Evolutionary conservation across 768 basidiomycete genomes (phyloP), one percentile per base, ranked within the genome.

Genomic region (Termitomyces titanicus): DNA sequence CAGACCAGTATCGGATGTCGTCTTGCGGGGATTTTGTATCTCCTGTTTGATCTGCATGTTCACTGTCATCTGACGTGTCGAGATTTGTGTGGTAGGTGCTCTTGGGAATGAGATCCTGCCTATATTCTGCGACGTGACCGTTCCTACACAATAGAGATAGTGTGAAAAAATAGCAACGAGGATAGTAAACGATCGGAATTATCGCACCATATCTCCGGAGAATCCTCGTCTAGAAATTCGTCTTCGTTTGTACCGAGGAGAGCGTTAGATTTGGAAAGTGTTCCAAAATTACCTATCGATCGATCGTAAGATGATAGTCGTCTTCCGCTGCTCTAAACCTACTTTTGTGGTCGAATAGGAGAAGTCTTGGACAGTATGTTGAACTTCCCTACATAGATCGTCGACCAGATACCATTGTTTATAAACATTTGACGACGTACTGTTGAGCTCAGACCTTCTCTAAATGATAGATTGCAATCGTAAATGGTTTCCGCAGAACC

Each of bases 321-420:
- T 39, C 24, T 17, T 38, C 6, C 25, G 10, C 6, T 37, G n/a
- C 6, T n/a, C 3, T 12, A 25, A 18, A 60, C 70, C 59, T 56
- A 86, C 88, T 76, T 75, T 86, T 89, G 42, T 76, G 70, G 68
- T 91, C 89, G 63, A 92, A 83, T 18, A 81, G 66, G 27, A 92
- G 74, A 13, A 86, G 68, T 47, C 89, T 76, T 29, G 89, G 89
- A 62, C 77, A 85, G 62, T 77, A 76, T 48, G 74, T 69, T 67
- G 77, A 34, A 65, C 72, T 63, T 66, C 79, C 66, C 83, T 84
- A 68, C 11, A 64, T 39, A 31, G 39, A 24, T 0, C 7, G 27
- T 38, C 17, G 56, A 35, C 17, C 33, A 50, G 7, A 25, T 29
- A 37, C 33, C 49, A 47, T n/a, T 42, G 35, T 38, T 20, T 1